Evolutionary conservation across 2,329 filamentous ascomycete species (phyloP), one percentile per base, ranked within the genome.

Genomic region (Fusarium coicis): DNA sequence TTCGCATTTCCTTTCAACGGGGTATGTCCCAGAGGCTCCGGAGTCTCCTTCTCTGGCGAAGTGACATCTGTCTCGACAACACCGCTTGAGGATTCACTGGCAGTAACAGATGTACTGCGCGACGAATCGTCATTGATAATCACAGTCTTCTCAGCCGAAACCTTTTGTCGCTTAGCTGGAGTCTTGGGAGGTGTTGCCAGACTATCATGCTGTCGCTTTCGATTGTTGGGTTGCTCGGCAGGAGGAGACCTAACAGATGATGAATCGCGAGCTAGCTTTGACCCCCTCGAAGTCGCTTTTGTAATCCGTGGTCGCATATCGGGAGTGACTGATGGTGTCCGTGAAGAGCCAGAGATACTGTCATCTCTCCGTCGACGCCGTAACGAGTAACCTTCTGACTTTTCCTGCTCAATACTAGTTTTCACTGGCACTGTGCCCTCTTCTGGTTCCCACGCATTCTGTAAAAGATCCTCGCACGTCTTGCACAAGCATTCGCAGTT

Each of bases 401-500:
- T 75, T 26, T 79, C 84, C 47, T 87, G 85, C 75, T 92, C 89
- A 32, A 92, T 86, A 75, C 85, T 88, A 70, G 80, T 84, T 76
- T 82, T 85, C 30, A 88, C 82, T 3, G 82, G 83, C 6, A 84
- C 79, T 19, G 84, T 84, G 0, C 82, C 85, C 8, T 86, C 85
- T 19, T 84, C 84, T 0, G 85, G 88, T 42, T 90, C 88, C 97
- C 97, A 99, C 2, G 96, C 96, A 80, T 98, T 98, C 59, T 88
- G 87, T 64, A 89, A 84, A 7, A 87, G 85, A 28, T 88, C 86
- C 83, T 99, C 96, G 81, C 96, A 99, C 0, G 93, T 96, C 75
- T 89, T 88, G 81, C 96, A 99, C 4, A 99, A 85, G 80, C 96
- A 99, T 80, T 99, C 96, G 81, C 95, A 95, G 76, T 99, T 99